A percentile compares a stretch with the other conserved stretches of the same genome.
Conservation (phyloP, 2,329 filamentous ascomycete genomes). For the Rhynchosporium graminicola region DNA sequence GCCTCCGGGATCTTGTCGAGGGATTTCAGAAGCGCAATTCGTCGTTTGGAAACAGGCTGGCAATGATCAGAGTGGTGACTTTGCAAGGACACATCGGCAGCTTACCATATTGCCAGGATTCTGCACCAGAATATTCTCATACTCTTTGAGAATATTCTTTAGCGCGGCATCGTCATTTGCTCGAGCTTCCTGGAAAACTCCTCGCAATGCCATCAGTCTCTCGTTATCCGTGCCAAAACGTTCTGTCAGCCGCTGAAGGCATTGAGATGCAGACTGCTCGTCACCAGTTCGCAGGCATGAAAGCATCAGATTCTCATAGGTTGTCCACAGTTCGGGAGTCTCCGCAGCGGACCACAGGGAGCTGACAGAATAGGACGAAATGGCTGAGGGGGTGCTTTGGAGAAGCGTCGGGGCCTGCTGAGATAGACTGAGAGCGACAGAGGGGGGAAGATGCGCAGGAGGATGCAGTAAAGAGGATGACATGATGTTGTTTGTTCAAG, state of each 20-base stretch:
- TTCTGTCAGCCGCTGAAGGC: constrained; percentile 71
- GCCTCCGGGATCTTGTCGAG: constrained; percentile 72
- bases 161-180: constrained; percentile 67
- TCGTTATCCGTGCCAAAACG: constrained; percentile 87
- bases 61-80: constrained; percentile 38
- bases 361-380: constrained; percentile 55
- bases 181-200: constrained; percentile 81
- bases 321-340: constrained; percentile 77
- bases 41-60: constrained; percentile 81
- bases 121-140: constrained; percentile 71
- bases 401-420: constrained; percentile 61
- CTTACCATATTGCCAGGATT: constrained; percentile 77
- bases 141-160: constrained; percentile 70
- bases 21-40: constrained; percentile 75
- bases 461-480: constrained; percentile 56
- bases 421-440: constrained; percentile 58
- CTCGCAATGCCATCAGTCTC: constrained; percentile 78
- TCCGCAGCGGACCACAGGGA: constrained; percentile 62
- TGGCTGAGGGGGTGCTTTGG: constrained; percentile 53
- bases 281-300: constrained; percentile 84
- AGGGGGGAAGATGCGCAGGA: constrained; percentile 56
- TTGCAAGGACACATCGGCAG: not conserved
- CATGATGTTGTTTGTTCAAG: constrained; percentile 43
- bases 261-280: constrained; percentile 72
- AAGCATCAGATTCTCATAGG: constrained; percentile 83